These are phyloP conservation scores for Hyphodiscus sp. DNA, from an alignment of 2,329 filamentous ascomycete species.

Conservation along the genomic window DNA sequence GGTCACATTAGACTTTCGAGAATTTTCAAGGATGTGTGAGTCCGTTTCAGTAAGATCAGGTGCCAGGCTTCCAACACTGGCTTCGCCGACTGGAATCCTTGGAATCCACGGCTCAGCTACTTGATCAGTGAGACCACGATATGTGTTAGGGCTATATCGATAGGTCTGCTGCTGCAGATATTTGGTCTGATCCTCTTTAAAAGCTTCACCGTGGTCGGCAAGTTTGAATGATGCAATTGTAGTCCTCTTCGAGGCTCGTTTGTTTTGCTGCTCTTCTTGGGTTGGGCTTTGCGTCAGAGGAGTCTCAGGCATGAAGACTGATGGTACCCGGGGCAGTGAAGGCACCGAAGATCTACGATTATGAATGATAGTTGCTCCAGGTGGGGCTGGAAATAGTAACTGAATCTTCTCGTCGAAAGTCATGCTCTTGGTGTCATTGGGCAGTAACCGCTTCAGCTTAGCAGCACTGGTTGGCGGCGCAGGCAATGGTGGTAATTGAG, in stretches of 20 bases:
- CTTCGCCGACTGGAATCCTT: slow-evolving; percentile 20
- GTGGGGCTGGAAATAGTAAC: slow-evolving; percentile 40
- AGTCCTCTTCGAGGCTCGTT: slow-evolving; percentile 22
- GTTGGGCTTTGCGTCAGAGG: slow-evolving; percentile 15
- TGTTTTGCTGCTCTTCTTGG: slow-evolving; percentile 22
- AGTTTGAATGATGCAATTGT: slow-evolving; percentile 22
- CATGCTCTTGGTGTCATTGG: slow-evolving; percentile 52
- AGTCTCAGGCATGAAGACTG: slow-evolving; percentile 17
- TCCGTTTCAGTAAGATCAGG: slow-evolving; percentile 6
- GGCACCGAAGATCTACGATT: slow-evolving; percentile 39
- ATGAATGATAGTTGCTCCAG: slow-evolving; percentile 21
- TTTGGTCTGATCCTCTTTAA: slow-evolving; percentile 1
- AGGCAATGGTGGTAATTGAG: slow-evolving; percentile 43
- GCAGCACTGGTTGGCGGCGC: slow-evolving; percentile 37
- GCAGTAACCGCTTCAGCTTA: slow-evolving; percentile 34
- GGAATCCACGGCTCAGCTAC: slow-evolving; percentile 35
- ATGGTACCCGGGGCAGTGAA: slow-evolving; percentile 34
- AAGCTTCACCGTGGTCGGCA: slow-evolving; percentile 4
- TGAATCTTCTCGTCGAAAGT: slow-evolving; percentile 52
- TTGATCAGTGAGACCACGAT: slow-evolving; percentile 30
- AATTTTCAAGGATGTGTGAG: background rate
- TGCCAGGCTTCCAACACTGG: background rate
- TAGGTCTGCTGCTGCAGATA: slow-evolving; percentile 11
- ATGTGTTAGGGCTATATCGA: slow-evolving; percentile 30
- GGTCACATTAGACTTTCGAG: slow-evolving; percentile 33